Evolutionary conservation across 768 basidiomycete genomes (phyloP).

Genomic region (Agrocybe pediades): DNA sequence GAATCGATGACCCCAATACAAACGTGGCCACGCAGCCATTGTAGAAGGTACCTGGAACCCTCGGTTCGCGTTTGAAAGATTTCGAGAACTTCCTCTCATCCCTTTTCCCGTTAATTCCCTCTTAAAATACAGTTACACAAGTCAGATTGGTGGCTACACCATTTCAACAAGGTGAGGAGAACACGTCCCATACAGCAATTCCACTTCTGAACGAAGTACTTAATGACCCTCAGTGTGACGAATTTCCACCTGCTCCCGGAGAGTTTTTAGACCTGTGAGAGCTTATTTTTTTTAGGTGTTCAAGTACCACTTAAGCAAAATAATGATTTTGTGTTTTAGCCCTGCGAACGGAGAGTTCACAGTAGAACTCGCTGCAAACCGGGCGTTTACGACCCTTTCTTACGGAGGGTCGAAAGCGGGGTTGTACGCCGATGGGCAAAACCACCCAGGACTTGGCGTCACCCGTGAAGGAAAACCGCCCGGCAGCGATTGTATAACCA

Average conservation of each 20-base stretch:
- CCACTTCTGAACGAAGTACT: not conserved
- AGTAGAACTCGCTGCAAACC: conserved; percentile 42
- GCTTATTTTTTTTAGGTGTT: conserved; percentile 1
- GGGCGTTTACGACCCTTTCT: conserved; percentile 42
- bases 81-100: not conserved
- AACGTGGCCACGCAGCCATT: conserved; percentile 35
- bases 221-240: conserved; percentile 37
- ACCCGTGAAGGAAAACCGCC: conserved; percentile 25
- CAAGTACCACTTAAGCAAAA: not conserved
- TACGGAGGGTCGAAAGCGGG: conserved; percentile 23
- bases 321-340: conserved; percentile 18
- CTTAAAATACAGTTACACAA: conserved; percentile 26
- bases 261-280: conserved; percentile 46
- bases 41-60: conserved; percentile 33
- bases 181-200: not conserved
- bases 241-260: conserved; percentile 43
- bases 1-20: conserved; percentile 30
- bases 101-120: not conserved
- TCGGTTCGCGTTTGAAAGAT: too few species aligned
- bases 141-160: conserved; percentile 45
- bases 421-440: conserved; percentile 34
- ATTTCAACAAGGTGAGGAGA: conserved; percentile 31
- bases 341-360: conserved; percentile 43
- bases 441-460: conserved; percentile 32
- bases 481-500: conserved; percentile 30